A percentile compares a stretch with the other conserved stretches of the same genome.
These are phyloP conservation scores for Rachicladosporium sp. DNA, from an alignment of 2,329 filamentous ascomycete genomes.

Conservation along the genomic window DNA sequence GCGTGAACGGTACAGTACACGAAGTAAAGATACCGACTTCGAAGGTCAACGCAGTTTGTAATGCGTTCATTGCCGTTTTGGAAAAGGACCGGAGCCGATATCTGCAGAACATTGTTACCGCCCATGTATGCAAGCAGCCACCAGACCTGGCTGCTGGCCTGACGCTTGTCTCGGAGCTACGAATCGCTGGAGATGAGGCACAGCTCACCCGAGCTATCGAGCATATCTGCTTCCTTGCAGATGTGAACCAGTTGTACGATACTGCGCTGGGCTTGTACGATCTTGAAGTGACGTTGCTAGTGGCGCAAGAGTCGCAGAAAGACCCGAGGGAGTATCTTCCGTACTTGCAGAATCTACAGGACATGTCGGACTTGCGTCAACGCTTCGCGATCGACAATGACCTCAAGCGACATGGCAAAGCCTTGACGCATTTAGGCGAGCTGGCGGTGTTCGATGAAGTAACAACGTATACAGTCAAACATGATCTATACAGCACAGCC, in stretches of 20 bases:
- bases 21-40: constrained; percentile 12
- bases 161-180: constrained; percentile 61
- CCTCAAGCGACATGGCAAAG: constrained; percentile 63
- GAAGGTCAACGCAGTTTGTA: constrained; percentile 83
- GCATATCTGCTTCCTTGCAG: constrained; percentile 93
- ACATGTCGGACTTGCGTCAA: constrained; percentile 56
- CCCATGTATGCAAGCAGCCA: constrained; percentile 84
- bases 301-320: constrained; percentile 91
- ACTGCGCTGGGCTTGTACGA: constrained; percentile 84
- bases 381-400: constrained; percentile 83
- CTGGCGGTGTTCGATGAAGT: constrained; percentile 67
- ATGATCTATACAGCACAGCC: constrained; percentile 65
- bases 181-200: constrained; percentile 48
- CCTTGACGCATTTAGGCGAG: constrained; percentile 61
- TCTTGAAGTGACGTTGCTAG: constrained; percentile 74
- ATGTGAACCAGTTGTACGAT: constrained; percentile 85
- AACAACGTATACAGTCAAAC: constrained; percentile 63
- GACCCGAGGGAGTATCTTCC: constrained; percentile 92
- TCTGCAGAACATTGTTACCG: constrained; percentile 85
- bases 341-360: constrained; percentile 78
- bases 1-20: constrained; percentile 10
- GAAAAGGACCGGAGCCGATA: constrained; percentile 48
- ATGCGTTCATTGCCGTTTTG: constrained; percentile 64
- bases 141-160: constrained; percentile 82
- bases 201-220: constrained; percentile 82